phyloP scores from a whole-genome alignment of 805 yeast species.

The Debaryomyces tyrocola region DNA sequence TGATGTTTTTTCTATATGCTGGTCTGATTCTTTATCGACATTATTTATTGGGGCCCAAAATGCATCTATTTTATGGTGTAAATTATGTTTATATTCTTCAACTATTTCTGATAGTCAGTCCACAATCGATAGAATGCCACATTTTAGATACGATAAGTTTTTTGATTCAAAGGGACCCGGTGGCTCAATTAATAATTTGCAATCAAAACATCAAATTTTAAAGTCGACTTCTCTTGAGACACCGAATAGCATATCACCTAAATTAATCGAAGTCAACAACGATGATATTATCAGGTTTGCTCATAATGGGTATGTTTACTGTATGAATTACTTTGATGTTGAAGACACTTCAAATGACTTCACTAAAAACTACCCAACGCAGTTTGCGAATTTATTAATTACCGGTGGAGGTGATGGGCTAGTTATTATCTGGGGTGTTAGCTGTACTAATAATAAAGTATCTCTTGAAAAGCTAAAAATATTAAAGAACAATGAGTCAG shows the following conservation, averaged over 20 bases:
- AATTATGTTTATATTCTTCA: slow-evolving; percentile 16
- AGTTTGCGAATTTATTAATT: slow-evolving; percentile 20
- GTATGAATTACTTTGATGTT: slow-evolving; percentile 45
- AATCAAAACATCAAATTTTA: slow-evolving; percentile 23
- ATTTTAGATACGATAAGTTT: slow-evolving; percentile 74
- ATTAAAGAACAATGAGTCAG: slow-evolving; percentile 66
- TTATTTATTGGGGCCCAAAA: slow-evolving; percentile 89
- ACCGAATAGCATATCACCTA: slow-evolving; percentile 10
- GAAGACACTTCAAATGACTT: slow-evolving; percentile 14
- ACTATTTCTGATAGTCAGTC: background rate
- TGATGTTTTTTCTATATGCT: slow-evolving; percentile 82
- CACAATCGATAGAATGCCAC: slow-evolving; percentile 37
- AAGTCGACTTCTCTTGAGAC: slow-evolving; percentile 13
- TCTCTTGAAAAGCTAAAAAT: slow-evolving; percentile 24
- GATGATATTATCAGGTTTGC: slow-evolving; percentile 75
- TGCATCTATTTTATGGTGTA: slow-evolving; percentile 80
- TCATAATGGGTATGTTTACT: slow-evolving; percentile 86
- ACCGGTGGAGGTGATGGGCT: slow-evolving; percentile 90
- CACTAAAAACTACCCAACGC: slow-evolving; percentile 13
- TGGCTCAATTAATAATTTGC: slow-evolving; percentile 43
- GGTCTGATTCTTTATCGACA: slow-evolving; percentile 58
- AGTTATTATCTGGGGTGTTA: slow-evolving; percentile 75
- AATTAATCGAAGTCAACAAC: slow-evolving; percentile 65
- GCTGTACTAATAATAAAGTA: slow-evolving; percentile 5
- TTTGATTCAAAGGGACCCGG: slow-evolving; percentile 91